These are phyloP conservation scores for Phaeolepiota aurea DNA, from an alignment of 768 basidiomycete genomes.

Conservation along the genomic window DNA sequence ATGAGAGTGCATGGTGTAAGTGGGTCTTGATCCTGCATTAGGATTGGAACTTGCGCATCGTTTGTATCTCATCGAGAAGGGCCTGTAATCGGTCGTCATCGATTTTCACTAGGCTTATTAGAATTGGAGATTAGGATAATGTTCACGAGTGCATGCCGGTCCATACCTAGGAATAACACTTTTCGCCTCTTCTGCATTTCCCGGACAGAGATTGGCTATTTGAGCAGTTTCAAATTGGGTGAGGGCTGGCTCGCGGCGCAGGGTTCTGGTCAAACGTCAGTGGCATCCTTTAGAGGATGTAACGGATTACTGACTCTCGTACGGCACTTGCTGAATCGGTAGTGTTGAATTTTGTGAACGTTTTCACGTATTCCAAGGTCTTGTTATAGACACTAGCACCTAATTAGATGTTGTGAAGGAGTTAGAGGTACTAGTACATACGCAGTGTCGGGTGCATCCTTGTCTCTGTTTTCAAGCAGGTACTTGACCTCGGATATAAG, in stretches of 20 bases:
- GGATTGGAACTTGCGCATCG: slow-evolving; percentile 84
- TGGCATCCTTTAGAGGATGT: slow-evolving; percentile 2
- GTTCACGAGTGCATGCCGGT: neutral
- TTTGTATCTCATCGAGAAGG: slow-evolving; percentile 81
- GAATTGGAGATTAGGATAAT: neutral
- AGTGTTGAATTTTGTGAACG: slow-evolving; percentile 84
- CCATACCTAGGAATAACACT: slow-evolving; percentile 81
- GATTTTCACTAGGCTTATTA: slow-evolving; percentile 67
- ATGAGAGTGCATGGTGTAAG: neutral
- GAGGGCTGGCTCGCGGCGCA: slow-evolving; percentile 69
- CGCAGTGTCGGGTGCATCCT: slow-evolving; percentile 84
- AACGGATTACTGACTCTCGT: slow-evolving; percentile 58
- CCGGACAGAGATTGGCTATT: slow-evolving; percentile 86
- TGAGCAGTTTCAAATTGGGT: slow-evolving; percentile 92
- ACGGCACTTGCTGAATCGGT: slow-evolving; percentile 80
- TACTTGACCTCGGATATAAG: slow-evolving; percentile 92
- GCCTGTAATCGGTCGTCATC: slow-evolving; percentile 83
- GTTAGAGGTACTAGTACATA: slow-evolving; percentile 24
- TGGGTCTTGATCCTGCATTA: slow-evolving; percentile 28
- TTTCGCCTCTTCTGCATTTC: slow-evolving; percentile 84
- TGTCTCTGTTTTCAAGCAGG: slow-evolving; percentile 78
- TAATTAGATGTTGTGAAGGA: neutral
- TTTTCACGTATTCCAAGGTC: slow-evolving; percentile 86
- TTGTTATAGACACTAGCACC: slow-evolving; percentile 82
- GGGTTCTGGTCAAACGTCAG: slow-evolving; percentile 38